These are phyloP conservation scores for Blastobotrys attinorum DNA, from an alignment of 805 yeast genomes.

Conservation along the genomic window DNA sequence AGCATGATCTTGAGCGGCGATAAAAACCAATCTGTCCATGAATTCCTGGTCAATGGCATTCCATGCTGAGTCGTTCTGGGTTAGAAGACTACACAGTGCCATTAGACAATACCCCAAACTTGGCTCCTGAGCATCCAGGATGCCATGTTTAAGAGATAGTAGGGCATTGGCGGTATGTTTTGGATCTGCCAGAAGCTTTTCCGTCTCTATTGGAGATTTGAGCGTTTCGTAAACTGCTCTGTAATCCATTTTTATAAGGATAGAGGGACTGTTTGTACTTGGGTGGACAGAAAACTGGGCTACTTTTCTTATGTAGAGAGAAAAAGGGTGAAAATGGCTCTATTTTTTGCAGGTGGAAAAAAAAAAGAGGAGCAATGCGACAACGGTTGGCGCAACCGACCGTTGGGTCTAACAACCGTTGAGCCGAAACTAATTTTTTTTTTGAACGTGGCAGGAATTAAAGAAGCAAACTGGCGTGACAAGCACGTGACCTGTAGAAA, in stretches of 20 bases:
- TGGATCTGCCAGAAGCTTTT: slow-evolving; percentile 15
- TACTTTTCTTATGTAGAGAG: no score
- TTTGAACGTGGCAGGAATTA: no score
- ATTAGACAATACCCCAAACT: slow-evolving; percentile 11
- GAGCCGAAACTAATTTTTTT: no score
- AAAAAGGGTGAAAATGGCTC: no score
- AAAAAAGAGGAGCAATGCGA: no score
- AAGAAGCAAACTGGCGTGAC: no score
- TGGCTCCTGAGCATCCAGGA: slow-evolving; percentile 15
- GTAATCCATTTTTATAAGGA: slow-evolving; percentile 10
- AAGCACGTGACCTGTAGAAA: no score
- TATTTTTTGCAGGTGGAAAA: no score
- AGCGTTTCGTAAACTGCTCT: slow-evolving; percentile 11
- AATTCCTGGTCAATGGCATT: slow-evolving; percentile 16
- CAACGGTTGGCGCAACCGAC: no score
- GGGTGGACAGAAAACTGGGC: no score
- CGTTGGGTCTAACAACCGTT: no score
- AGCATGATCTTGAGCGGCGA: slow-evolving; percentile 10
- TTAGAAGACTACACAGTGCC: slow-evolving; percentile 13
- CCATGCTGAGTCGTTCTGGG: slow-evolving; percentile 16
- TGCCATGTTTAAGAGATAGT: slow-evolving; percentile 18
- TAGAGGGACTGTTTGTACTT: no score
- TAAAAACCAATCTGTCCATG: slow-evolving; percentile 10
- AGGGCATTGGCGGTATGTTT: slow-evolving; percentile 17
- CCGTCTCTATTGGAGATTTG: slow-evolving; percentile 14